Evolutionary conservation across 2,329 filamentous ascomycete species (phyloP).

Genomic region (Pezicula radicicola): DNA sequence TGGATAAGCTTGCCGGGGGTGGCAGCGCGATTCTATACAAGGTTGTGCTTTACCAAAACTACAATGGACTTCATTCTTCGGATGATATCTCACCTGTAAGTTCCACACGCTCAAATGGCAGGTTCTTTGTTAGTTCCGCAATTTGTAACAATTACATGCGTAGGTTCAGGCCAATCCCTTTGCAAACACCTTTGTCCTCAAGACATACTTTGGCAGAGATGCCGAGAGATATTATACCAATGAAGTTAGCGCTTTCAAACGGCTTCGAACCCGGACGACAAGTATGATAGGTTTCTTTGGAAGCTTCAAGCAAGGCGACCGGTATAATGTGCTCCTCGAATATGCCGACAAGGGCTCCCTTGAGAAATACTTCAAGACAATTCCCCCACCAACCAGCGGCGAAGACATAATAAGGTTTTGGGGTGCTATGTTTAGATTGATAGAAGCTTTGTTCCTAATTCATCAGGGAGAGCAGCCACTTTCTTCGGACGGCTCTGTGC

Average conservation of each 20-base stretch:
- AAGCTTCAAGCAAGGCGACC: conserved; percentile 21
- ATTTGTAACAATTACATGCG: background rate
- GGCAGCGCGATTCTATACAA: conserved; percentile 16
- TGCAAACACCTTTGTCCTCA: conserved; percentile 24
- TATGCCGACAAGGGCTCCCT: conserved; percentile 31
- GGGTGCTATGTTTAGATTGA: conserved; percentile 25
- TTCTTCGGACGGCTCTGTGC: background rate
- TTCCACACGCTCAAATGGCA: too few species aligned
- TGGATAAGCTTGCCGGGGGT: conserved; percentile 10
- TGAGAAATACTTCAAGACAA: conserved; percentile 26
- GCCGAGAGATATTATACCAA: conserved; percentile 18
- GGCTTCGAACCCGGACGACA: conserved; percentile 8
- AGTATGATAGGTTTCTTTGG: conserved; percentile 26
- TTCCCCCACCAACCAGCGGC: conserved; percentile 18
- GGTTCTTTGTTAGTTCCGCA: too few species aligned
- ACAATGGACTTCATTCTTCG: conserved; percentile 17
- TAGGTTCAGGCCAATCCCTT: conserved; percentile 4
- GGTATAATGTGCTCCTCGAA: conserved; percentile 31
- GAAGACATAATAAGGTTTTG: conserved; percentile 30
- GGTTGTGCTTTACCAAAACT: conserved; percentile 22
- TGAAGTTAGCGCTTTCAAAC: conserved; percentile 24
- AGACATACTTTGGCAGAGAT: conserved; percentile 20
- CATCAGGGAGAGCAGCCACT: conserved; percentile 9
- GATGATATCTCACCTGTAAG: too few species aligned
- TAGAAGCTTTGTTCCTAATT: conserved; percentile 23